phyloP scores from a whole-genome alignment of 2,329 filamentous ascomycete genomes.

The Aureobasidium sp. region DNA sequence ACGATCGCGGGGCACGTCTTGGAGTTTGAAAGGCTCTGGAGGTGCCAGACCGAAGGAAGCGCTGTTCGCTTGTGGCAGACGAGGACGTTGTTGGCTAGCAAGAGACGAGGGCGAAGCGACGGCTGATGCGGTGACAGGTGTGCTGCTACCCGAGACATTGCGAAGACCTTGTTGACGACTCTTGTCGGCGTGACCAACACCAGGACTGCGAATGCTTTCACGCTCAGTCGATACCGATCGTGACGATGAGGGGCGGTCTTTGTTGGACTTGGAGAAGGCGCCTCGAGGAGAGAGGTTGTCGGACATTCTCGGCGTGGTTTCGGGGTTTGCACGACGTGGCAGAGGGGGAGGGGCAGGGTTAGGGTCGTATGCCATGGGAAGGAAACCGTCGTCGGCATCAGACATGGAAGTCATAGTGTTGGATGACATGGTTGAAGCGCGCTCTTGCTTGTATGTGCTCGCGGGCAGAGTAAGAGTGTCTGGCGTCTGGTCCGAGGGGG shows the following conservation, averaged over 20 bases:
- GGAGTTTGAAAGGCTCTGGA: conserved; percentile 58
- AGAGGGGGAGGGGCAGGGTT: conserved; percentile 31
- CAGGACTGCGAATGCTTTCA: conserved; percentile 20
- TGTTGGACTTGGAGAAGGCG: conserved; percentile 37
- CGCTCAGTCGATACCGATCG: conserved; percentile 42
- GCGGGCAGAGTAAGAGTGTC: conserved; percentile 65
- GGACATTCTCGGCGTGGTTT: conserved; percentile 18
- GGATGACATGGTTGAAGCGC: conserved; percentile 60
- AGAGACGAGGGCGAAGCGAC: conserved; percentile 24
- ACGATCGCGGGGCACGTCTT: conserved; percentile 68
- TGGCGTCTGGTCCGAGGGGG: conserved; percentile 21
- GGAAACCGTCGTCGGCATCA: conserved; percentile 49
- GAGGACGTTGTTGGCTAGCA: conserved; percentile 23
- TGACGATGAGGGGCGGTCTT: conserved; percentile 33
- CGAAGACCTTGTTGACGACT: conserved; percentile 41
- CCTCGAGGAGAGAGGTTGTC: conserved; percentile 33
- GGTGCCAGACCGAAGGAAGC: conserved; percentile 23
- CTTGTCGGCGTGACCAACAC: conserved; percentile 1
- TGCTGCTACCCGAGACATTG: conserved; percentile 23
- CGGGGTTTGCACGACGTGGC: conserved; percentile 6
- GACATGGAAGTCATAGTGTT: conserved; percentile 38
- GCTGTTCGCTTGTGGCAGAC: conserved; percentile 24
- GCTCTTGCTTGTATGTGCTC: conserved; percentile 69
- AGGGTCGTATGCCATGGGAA: conserved; percentile 47
- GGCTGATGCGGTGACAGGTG: conserved; percentile 23